Evolutionary conservation across 2,329 filamentous ascomycete species (phyloP).

Genomic region (Aspergillus pseudonomiae): DNA sequence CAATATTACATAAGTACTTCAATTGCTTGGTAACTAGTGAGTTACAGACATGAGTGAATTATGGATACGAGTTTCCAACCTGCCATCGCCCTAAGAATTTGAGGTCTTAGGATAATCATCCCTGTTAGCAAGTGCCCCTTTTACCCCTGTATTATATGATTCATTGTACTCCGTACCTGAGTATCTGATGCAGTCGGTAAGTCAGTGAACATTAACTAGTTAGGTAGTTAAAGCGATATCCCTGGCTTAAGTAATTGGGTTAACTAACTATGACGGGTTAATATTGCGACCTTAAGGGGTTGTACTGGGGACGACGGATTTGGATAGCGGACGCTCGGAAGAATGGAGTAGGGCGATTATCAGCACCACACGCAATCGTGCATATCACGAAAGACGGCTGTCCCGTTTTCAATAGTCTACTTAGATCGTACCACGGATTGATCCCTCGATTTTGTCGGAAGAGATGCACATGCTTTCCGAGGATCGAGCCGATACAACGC

Average conservation of each 20-base stretch:
- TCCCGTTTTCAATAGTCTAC: not conserved
- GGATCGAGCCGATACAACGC: slow-evolving; percentile 7
- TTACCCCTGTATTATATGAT: slow-evolving; percentile 8
- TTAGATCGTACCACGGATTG: slow-evolving; percentile 1
- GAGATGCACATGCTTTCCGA: slow-evolving; percentile 10
- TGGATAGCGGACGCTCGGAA: not conserved
- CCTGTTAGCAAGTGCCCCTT: slow-evolving; percentile 20
- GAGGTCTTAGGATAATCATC: slow-evolving; percentile 13
- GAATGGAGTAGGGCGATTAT: not conserved
- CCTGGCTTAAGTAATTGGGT: not conserved
- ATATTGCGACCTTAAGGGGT: not conserved
- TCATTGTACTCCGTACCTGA: not conserved
- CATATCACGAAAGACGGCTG: not conserved
- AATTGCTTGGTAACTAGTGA: not conserved
- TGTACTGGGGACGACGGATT: not conserved
- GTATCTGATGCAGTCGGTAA: not conserved
- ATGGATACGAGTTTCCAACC: slow-evolving; percentile 14
- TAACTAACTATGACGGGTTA: not conserved
- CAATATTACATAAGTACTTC: not conserved
- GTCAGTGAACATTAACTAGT: not conserved
- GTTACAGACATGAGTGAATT: not conserved
- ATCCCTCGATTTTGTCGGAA: not conserved
- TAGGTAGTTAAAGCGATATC: not conserved
- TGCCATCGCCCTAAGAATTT: slow-evolving; percentile 11
- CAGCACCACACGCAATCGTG: not conserved